Evolutionary conservation across 2,329 filamentous ascomycete species (phyloP).

Genomic region (Aspergillus niger): DNA sequence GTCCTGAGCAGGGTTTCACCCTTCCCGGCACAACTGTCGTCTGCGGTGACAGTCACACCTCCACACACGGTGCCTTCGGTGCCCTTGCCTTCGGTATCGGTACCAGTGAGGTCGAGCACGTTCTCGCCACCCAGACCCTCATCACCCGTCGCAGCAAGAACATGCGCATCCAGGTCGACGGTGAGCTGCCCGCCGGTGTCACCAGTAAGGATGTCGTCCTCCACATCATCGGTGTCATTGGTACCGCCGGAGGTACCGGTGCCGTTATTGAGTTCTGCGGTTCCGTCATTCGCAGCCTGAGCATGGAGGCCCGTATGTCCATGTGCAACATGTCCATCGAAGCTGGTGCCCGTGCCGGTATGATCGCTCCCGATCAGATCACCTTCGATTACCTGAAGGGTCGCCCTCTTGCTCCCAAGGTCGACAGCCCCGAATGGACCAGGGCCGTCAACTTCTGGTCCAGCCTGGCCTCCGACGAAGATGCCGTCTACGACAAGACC

Average conservation of each 20-base stretch:
- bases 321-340: slow-evolving; percentile 99
- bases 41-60: slow-evolving; percentile 97
- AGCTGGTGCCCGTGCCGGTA: slow-evolving; percentile 89
- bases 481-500: slow-evolving; percentile 85
- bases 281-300: slow-evolving; percentile 82
- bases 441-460: slow-evolving; percentile 87
- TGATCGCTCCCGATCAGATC: slow-evolving; percentile 92
- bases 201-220: slow-evolving; percentile 96
- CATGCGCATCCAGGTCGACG: slow-evolving; percentile 96
- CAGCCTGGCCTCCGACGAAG: slow-evolving; percentile 79
- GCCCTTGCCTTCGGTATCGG: slow-evolving; percentile 95
- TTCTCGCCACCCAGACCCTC: slow-evolving; percentile 92
- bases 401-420: slow-evolving; percentile 81
- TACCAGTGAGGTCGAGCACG: slow-evolving; percentile 97
- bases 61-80: slow-evolving; percentile 95
- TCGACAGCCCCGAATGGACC: slow-evolving; percentile 84
- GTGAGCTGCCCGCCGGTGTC: slow-evolving; percentile 83
- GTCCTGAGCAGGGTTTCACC: slow-evolving; percentile 97
- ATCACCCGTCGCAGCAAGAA: slow-evolving; percentile 97
- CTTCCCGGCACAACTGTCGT: slow-evolving; percentile 95
- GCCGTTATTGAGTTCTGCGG: slow-evolving; percentile 97
- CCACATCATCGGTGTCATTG: slow-evolving; percentile 88
- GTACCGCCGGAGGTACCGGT: slow-evolving; percentile 91
- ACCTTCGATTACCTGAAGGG: slow-evolving; percentile 96
- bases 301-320: slow-evolving; percentile 98